phyloP scores from a whole-genome alignment of 768 basidiomycete species.

The Rhodotorula toruloides region DNA sequence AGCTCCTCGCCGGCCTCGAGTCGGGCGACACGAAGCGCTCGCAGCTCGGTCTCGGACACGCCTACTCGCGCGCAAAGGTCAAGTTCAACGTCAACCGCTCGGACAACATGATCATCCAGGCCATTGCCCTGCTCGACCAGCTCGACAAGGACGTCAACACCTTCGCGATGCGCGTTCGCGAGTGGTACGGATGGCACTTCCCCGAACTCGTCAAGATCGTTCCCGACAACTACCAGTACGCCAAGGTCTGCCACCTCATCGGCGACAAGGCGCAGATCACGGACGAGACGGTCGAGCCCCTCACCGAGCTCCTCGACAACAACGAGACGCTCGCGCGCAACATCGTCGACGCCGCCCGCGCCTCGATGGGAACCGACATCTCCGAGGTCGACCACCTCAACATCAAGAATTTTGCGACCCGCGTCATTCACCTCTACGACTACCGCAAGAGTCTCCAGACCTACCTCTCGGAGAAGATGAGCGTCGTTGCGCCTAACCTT shows the following conservation, averaged over 20 bases:
- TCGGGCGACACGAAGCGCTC: slow-evolving; percentile 82
- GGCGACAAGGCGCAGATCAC: slow-evolving; percentile 77
- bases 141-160: slow-evolving; percentile 99
- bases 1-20: slow-evolving; percentile 81
- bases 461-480: slow-evolving; percentile 95
- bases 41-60: slow-evolving; percentile 94
- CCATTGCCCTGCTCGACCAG: slow-evolving; percentile 94
- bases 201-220: slow-evolving; percentile 91
- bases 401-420: slow-evolving; percentile 80
- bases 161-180: slow-evolving; percentile 94
- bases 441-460: slow-evolving; percentile 84
- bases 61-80: slow-evolving; percentile 92
- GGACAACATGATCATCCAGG: slow-evolving; percentile 94
- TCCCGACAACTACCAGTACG: slow-evolving; percentile 90
- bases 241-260: slow-evolving; percentile 74
- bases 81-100: slow-evolving; percentile 91
- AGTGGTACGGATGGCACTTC: slow-evolving; percentile 99
- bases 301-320: slow-evolving; percentile 74
- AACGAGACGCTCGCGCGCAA: slow-evolving; percentile 82
- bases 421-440: slow-evolving; percentile 85
- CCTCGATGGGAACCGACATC: slow-evolving; percentile 89
- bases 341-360: slow-evolving; percentile 85
- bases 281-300: slow-evolving; percentile 72
- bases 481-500: slow-evolving; percentile 89
- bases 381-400: slow-evolving; percentile 92